Evolutionary conservation across 2,329 filamentous ascomycete genomes (phyloP), one percentile per base, ranked within the genome.

Genomic region (Aspergillus sp.): DNA sequence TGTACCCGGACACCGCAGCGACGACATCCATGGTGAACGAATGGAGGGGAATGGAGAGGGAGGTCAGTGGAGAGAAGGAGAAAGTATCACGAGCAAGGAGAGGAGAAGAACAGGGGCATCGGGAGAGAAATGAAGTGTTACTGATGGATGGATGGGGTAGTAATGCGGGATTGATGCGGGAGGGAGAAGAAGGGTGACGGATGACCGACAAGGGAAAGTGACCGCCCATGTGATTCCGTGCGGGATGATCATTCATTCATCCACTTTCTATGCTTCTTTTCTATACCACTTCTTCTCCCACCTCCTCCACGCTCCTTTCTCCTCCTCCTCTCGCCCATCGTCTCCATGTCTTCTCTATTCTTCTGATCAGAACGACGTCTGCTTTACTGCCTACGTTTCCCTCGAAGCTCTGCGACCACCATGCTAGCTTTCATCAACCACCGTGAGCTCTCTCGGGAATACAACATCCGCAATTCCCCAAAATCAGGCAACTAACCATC

Each of bases 1-100:
- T 88, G 79, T 99, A 99, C 76, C 90, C 89, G 65, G 92, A 88
- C 68, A 96, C 87, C 61, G 92, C 90, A 71, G 95, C 88, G 57
- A 95, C 89, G 66, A 97, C 86, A 70, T 99, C 94, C 94, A 99
- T 99, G 63, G 60, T 78, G 72, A 62, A 57, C 26, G 26, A 47
- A 13, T 32, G 54, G 50, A 20, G 45, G 22, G 44, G 60, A 54
- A 52, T 48, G 47, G 16, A 33, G 24, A 26, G 38, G 32, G 42
- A 54, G 51, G 26, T 24, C 32, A 17, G 10, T 7, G 49, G 40
- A 14, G 44, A 22, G 3, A 38, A 45, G 14, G 36, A 50, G 36
- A 24, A 47, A n/a, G 11, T 24, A 33, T 17, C 30, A 17, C 32
- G 45, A 38, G 16, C 35, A 38, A 41, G 19, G 46, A 30, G 45